These are phyloP conservation scores for Lachancea nothofagi DNA, from an alignment of 805 yeast species.

Conservation along the genomic window DNA sequence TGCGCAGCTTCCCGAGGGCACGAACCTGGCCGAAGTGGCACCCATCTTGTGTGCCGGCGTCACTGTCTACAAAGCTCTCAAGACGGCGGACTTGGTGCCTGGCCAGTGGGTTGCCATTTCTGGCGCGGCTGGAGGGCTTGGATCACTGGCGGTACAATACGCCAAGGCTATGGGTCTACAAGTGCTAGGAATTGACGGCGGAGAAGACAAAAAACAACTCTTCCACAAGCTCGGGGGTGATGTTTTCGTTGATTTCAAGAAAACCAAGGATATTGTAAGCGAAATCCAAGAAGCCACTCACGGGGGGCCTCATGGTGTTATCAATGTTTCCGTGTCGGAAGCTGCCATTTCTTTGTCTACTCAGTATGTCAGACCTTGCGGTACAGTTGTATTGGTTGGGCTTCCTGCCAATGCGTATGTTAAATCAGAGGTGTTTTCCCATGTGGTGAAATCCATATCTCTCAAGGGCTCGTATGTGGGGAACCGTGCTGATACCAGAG, in stretches of 20 bases:
- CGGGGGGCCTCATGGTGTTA: conserved; percentile 67
- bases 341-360: conserved; percentile 44
- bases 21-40: conserved; percentile 51
- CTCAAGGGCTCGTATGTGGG: conserved; percentile 84
- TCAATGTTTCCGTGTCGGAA: conserved; percentile 57
- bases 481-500: conserved; percentile 76
- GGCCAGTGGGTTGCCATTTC: conserved; percentile 74
- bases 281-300: conserved; percentile 44
- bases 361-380: conserved; percentile 56
- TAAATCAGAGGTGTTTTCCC: conserved; percentile 58
- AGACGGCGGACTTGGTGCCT: conserved; percentile 49
- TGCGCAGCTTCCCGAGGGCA: conserved; percentile 50
- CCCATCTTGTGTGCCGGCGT: conserved; percentile 66
- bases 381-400: conserved; percentile 67
- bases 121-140: conserved; percentile 82
- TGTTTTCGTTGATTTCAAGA: conserved; percentile 51
- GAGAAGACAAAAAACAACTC: conserved; percentile 55
- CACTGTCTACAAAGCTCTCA: conserved; percentile 63
- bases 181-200: conserved; percentile 71
- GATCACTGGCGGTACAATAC: conserved; percentile 69
- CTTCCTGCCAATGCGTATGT: conserved; percentile 73
- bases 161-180: conserved; percentile 70
- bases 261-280: conserved; percentile 44
- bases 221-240: conserved; percentile 59
- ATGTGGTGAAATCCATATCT: conserved; percentile 64